Base-by-base conservation (phyloP, 495 filamentous ascomycete genomes). In the Penicillium parvum region DNA sequence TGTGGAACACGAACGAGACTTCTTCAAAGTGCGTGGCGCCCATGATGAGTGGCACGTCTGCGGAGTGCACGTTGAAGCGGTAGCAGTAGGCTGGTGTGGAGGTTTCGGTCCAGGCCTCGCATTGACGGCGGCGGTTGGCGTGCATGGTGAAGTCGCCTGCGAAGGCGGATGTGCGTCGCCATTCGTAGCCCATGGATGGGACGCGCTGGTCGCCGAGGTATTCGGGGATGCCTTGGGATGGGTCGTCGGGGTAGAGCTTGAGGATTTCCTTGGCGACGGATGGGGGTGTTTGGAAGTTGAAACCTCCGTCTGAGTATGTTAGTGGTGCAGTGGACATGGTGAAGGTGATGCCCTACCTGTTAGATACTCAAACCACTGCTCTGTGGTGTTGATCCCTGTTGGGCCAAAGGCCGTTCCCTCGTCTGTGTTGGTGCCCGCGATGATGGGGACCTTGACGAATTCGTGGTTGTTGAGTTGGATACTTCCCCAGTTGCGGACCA, bases 1-100 rank as follows among this genome's bases (percentile, higher is more conserved):
- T 83, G 60, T 79, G 61, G 53, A 82, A 82, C 19, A 79, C 79
- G 54, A 76, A 79, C 1, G 76, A 55, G 1, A 84, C 78, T 41
- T 83, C 81, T 29, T 71, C 68, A 47, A 82, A 81, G 48, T 83
- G 81, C n/a, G 72, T 71, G 1, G 66, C 72, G 5, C 75, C 73
- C 4, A 52, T 45, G 1, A 61, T 34, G 7, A 49, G 45, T 2
- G 67, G 52, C 0, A 63, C 45, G 37, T 73, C 68, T 21, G 57
- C 64, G 0, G 66, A 56, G 27, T 65, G 64, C 23, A 72, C 69
- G 52, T 83, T 77, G 61, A 82, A 84, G 7, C 77, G 76, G 60
- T 79, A 84, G 58, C 76, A 76, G 64, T 78, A 84, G 6, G 79
- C 78, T 8, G 66, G 53, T 1, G 74, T 57, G 0, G 55, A 61